Conservation (phyloP, 208 protist species). For the Naegleria fowleri region DNA sequence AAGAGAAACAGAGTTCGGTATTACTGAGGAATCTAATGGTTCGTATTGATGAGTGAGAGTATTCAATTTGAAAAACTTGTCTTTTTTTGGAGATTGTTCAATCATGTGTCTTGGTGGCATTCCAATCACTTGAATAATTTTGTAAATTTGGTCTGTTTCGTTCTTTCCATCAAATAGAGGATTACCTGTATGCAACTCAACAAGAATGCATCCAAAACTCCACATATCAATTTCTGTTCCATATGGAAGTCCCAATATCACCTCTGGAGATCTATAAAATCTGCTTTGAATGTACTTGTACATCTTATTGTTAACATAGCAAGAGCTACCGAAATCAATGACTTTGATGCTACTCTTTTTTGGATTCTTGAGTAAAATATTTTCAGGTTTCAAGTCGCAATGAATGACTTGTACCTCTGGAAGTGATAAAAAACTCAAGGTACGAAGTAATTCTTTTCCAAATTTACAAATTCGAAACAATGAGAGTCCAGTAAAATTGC, state of each 20-base stretch:
- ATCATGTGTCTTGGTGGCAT: not conserved
- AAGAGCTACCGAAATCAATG: slow-evolving; percentile 97
- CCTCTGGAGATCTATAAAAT: slow-evolving; percentile 94
- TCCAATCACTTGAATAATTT: slow-evolving; percentile 53
- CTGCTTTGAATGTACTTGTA: slow-evolving; percentile 92
- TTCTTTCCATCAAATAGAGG: slow-evolving; percentile 68
- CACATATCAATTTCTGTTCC: slow-evolving; percentile 94
- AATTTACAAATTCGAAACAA: slow-evolving; percentile 82
- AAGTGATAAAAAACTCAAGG: slow-evolving; percentile 77
- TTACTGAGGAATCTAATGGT: not conserved
- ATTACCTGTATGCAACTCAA: slow-evolving; percentile 93
- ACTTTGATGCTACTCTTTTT: slow-evolving; percentile 85
- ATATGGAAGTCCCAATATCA: slow-evolving; percentile 91
- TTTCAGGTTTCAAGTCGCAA: slow-evolving; percentile 94
- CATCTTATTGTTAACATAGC: slow-evolving; percentile 85
- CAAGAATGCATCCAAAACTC: slow-evolving; percentile 90
- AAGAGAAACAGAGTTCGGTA: not conserved
- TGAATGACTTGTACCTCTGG: slow-evolving; percentile 88
- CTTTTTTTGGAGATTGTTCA: not conserved
- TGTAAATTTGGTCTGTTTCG: slow-evolving; percentile 68
- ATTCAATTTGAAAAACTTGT: not conserved
- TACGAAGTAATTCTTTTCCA: slow-evolving; percentile 81
- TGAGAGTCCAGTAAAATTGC: slow-evolving; percentile 73
- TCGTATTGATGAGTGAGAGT: not conserved
- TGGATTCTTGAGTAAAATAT: slow-evolving; percentile 76